Conservation (phyloP, 129 eudicot species). For the Pulicaria dysenterica region DNA sequence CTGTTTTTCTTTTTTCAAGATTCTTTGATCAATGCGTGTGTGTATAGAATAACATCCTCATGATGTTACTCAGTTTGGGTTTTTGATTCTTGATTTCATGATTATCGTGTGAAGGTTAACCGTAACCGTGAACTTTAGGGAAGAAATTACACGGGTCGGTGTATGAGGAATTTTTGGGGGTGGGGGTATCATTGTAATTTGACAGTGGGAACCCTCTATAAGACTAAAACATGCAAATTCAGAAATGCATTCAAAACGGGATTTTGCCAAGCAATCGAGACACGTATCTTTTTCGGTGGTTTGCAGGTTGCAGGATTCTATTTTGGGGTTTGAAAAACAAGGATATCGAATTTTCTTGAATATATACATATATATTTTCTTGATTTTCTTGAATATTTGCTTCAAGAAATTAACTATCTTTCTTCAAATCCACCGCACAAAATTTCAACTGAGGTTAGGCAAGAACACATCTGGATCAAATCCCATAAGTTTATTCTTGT, state of each 20-base stretch:
- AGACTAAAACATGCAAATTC: slow-evolving; percentile 34
- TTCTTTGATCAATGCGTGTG: slow-evolving; percentile 7
- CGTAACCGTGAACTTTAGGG: slow-evolving; percentile 14
- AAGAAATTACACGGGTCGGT: slow-evolving; percentile 10
- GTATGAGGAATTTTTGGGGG: slow-evolving; percentile 11
- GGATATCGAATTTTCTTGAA: slow-evolving; percentile 1
- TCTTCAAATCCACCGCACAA: background rate
- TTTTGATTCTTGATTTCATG: slow-evolving; percentile 18
- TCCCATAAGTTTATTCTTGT: background rate
- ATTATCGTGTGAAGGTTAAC: background rate
- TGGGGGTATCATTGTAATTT: slow-evolving; percentile 30
- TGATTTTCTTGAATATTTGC: background rate
- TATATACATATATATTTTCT: background rate
- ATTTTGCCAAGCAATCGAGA: slow-evolving; percentile 9
- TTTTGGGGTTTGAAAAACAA: slow-evolving; percentile 13
- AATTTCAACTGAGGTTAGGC: background rate
- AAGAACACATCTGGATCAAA: background rate
- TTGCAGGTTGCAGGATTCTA: slow-evolving; percentile 24
- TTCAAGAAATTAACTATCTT: slow-evolving; percentile 5
- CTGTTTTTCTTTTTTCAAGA: slow-evolving; percentile 11
- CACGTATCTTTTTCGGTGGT: slow-evolving; percentile 29
- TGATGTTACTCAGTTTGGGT: background rate
- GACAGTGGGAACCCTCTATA: slow-evolving; percentile 15
- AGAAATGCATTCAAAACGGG: slow-evolving; percentile 21
- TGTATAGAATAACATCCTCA: background rate